Percentiles rank a stretch among this genome's conserved stretches.
phyloP scores from a whole-genome alignment of 176 grass and related monocot species.

The Musa troglodytarum region DNA sequence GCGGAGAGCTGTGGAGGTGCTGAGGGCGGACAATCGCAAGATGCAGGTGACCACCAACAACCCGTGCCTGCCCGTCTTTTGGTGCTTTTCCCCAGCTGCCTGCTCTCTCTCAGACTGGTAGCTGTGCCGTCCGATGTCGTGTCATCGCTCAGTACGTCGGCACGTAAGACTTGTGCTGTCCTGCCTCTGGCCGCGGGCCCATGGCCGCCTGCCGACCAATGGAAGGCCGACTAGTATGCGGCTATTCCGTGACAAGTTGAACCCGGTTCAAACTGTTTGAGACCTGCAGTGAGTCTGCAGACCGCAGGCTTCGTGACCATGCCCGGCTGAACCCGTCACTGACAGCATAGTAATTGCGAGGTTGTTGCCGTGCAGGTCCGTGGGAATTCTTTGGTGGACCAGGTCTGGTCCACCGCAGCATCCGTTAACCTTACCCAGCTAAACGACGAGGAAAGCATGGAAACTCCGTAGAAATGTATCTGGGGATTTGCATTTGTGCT shows the following conservation, averaged over 20 bases:
- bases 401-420: not conserved
- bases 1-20: conserved; percentile 28
- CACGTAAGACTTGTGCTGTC: too few species aligned
- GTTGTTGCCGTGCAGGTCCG: not conserved
- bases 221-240: not conserved
- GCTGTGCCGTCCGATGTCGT: too few species aligned
- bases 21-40: conserved; percentile 36
- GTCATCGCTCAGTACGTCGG: too few species aligned
- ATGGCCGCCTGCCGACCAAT: not conserved
- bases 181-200: too few species aligned
- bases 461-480: not conserved
- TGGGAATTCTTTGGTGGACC: not conserved
- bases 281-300: not conserved
- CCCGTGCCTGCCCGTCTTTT: not conserved
- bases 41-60: conserved; percentile 31
- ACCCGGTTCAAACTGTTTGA: not conserved
- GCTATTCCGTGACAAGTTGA: not conserved
- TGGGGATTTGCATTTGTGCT: not conserved
- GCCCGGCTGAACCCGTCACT: not conserved
- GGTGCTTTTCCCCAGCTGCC: not conserved
- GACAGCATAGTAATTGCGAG: not conserved
- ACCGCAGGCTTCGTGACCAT: not conserved
- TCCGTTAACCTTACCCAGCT: not conserved
- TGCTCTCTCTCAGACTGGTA: too few species aligned
- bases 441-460: not conserved